A percentile compares a stretch with the other conserved stretches of the same genome.
phyloP scores from a whole-genome alignment of 2,329 filamentous ascomycete species.

The Curvularia verruculosa region DNA sequence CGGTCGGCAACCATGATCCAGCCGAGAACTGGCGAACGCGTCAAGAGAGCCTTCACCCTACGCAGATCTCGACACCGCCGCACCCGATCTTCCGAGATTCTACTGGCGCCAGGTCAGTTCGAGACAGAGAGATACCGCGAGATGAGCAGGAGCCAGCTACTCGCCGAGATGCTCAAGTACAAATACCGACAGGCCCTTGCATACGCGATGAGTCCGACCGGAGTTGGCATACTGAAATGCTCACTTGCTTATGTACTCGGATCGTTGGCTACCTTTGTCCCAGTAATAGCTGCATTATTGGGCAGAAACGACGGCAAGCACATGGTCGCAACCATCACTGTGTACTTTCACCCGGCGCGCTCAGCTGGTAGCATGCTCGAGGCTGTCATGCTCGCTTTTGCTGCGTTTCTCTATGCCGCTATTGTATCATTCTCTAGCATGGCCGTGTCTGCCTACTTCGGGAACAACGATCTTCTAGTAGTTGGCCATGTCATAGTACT shows the following conservation, averaged over 20 bases:
- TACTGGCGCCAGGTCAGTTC: conserved; percentile 41
- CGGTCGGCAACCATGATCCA: conserved; percentile 87
- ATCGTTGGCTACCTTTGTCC: conserved; percentile 83
- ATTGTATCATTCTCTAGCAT: conserved; percentile 82
- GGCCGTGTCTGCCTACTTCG: conserved; percentile 83
- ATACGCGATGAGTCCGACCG: conserved; percentile 74
- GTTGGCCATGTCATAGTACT: conserved; percentile 81
- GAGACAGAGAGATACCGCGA: conserved; percentile 39
- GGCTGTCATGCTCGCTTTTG: conserved; percentile 75
- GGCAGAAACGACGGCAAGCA: conserved; percentile 91
- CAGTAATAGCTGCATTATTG: conserved; percentile 72
- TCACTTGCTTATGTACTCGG: conserved; percentile 87
- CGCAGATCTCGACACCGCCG: conserved; percentile 56
- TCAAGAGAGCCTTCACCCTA: conserved; percentile 79
- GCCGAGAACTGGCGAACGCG: conserved; percentile 82
- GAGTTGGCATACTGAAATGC: conserved; percentile 85
- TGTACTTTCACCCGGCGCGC: conserved; percentile 91
- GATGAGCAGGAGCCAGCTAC: conserved; percentile 39
- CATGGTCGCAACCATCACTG: conserved; percentile 89
- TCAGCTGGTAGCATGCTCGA: conserved; percentile 90
- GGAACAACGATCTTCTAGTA: conserved; percentile 67
- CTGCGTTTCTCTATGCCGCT: conserved; percentile 79
- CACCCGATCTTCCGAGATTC: conserved; percentile 52
- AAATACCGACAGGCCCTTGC: conserved; percentile 51
- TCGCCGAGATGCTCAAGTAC: conserved; percentile 47